A percentile compares a stretch with the other conserved stretches of the same genome.
Conservation (phyloP, 805 yeast genomes). For the Barnettozyma populi region DNA sequence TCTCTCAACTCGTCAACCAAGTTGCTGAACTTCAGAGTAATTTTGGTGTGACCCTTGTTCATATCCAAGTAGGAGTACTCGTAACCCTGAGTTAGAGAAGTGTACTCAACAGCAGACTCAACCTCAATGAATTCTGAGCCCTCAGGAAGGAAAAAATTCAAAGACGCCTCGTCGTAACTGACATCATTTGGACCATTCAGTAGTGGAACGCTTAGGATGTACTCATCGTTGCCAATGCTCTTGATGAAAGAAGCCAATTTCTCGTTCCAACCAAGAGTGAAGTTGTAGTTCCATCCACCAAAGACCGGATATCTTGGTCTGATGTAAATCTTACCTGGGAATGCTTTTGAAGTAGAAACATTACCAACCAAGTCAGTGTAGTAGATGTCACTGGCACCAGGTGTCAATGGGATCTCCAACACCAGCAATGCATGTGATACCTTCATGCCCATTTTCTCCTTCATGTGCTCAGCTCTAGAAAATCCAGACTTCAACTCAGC, state of each 20-base stretch:
- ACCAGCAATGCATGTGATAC: conserved; percentile 56
- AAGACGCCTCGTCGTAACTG: conserved; percentile 55
- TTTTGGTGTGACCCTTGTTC: conserved; percentile 70
- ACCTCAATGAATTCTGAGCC: conserved; percentile 61
- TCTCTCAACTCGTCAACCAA: conserved; percentile 63
- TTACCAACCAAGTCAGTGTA: conserved; percentile 89
- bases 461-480: conserved; percentile 74
- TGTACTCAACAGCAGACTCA: conserved; percentile 47
- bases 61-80: conserved; percentile 67
- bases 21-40: conserved; percentile 53
- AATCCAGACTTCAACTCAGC: conserved; percentile 68
- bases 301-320: conserved; percentile 90
- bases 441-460: conserved; percentile 42
- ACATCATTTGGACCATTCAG: conserved; percentile 67
- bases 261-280: conserved; percentile 91
- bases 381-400: conserved; percentile 58
- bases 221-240: conserved; percentile 32
- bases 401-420: conserved; percentile 51
- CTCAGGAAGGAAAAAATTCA: conserved; percentile 78
- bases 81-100: conserved; percentile 22
- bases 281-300: conserved; percentile 95
- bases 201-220: conserved; percentile 62
- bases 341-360: conserved; percentile 66
- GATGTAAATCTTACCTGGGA: conserved; percentile 41
- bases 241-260: conserved; percentile 49